These are phyloP conservation scores for Urostyla sp. DNA, from an alignment of 73 alveolate species.

Conservation along the genomic window DNA sequence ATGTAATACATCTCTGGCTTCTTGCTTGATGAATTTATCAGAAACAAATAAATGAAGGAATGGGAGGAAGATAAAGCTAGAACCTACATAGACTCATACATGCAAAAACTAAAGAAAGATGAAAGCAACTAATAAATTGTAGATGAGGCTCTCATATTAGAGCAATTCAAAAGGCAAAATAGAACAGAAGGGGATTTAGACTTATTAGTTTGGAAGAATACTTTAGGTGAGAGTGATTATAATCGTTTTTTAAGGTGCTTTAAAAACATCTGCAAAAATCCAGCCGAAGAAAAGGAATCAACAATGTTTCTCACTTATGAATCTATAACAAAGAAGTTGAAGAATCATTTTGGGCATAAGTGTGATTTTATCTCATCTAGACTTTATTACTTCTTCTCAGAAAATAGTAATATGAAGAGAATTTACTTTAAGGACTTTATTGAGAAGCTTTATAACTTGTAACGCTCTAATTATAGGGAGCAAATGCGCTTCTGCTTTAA, in stretches of 20 bases:
- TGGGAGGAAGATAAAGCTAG: constrained; percentile 8
- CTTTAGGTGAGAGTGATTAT: constrained; percentile 24
- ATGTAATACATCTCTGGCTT: constrained; percentile 21
- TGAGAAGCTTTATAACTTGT: constrained; percentile 11
- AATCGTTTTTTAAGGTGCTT: constrained; percentile 13
- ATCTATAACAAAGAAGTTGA: constrained; percentile 34
- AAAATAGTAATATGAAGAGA: constrained; percentile 25
- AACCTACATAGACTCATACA: neutral
- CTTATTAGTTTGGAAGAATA: neutral
- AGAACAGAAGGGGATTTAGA: constrained; percentile 38
- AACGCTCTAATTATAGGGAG: constrained; percentile 17
- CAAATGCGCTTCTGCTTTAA: constrained; percentile 1
- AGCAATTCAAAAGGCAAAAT: constrained; percentile 8
- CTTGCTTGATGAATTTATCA: constrained; percentile 10
- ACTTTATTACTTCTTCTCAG: constrained; percentile 10
- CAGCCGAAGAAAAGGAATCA: constrained; percentile 40
- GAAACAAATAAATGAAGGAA: neutral
- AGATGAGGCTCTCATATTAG: constrained; percentile 40
- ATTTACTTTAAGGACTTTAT: constrained; percentile 27
- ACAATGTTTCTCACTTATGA: constrained; percentile 17
- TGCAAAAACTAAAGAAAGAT: constrained; percentile 8
- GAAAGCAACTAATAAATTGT: constrained; percentile 5
- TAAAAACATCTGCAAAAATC: constrained; percentile 35
- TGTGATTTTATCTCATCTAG: constrained; percentile 25
- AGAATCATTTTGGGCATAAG: constrained; percentile 47